Base-by-base conservation (phyloP, 768 basidiomycete genomes). In the Russula brevipes region DNA sequence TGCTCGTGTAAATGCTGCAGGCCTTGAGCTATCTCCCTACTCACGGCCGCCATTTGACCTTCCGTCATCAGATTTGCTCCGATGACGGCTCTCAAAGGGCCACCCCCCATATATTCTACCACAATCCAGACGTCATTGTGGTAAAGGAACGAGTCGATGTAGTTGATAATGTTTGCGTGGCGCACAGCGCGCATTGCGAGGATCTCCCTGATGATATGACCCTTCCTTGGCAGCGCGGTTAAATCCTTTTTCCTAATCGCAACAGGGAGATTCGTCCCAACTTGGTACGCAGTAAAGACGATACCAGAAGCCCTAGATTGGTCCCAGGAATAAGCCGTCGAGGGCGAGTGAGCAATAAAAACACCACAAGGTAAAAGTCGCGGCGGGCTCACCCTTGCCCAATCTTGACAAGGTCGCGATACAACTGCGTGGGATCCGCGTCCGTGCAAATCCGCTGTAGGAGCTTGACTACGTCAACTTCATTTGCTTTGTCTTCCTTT, bases 191-290 rank as follows among this genome's bases (percentile, higher is more conserved):
- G 91, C 97, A 99, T 98, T 72, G 98, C 97, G 67, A 99, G 85
- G 68, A 99, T 99, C 76, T 99, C 97, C 76, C 98, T 99, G 79
- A 99, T 98, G 79, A 99, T 98, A 54, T 98, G 82, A 72, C 98
- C 96, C 76, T 98, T 98, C 82, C 98, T 98, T 46, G 97, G 97
- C 72, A 98, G 97, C 78, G 98, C 97, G 76, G 98, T 95, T 38
- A 99, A 82, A 79, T 99, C 96, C 97, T 98, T 99, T 76, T 98
- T 97, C 77, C 98, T 99, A 83, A 99, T 99, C 45, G 97, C 97
- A 38, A 99, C 97, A 11, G 86, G 90, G 39, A 91, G 70, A 75
- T 97, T 96, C 36, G 91, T 94, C 46, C 95, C 94, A 65, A 96
- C 90, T 78, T 98, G 95, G 72, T 97, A 97, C 16, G 96, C 96